Evolutionary conservation across 148 eudicot species (phyloP).

Genomic region (Silene uniflora): DNA sequence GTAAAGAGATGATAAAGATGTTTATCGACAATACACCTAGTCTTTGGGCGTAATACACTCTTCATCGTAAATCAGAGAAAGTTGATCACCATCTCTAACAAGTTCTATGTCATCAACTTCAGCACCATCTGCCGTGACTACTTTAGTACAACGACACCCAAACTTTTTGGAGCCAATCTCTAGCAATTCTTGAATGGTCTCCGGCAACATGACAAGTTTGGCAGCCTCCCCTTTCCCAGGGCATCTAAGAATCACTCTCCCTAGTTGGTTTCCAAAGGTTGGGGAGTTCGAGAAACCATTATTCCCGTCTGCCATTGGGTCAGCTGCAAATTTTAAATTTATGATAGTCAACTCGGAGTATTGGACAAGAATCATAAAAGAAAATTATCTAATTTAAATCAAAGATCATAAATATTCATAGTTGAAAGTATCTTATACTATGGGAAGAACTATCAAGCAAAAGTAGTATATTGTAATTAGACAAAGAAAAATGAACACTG

Average conservation of each 20-base stretch:
- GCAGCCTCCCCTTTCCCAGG: constrained; percentile 33
- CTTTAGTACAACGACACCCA: constrained; percentile 38
- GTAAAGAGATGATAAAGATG: not conserved
- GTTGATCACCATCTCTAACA: constrained; percentile 78
- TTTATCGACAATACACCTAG: constrained; percentile 28
- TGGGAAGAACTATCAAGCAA: too few relatives aligned
- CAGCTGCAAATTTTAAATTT: constrained; percentile 29
- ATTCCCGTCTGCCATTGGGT: constrained; percentile 14
- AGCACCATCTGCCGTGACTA: constrained; percentile 52
- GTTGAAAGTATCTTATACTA: not conserved
- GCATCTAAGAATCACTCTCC: constrained; percentile 53
- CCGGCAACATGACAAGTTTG: constrained; percentile 52
- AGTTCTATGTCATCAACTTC: constrained; percentile 54
- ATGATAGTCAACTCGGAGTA: not conserved
- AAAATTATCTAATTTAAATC: not conserved
- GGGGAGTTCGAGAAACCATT: constrained; percentile 20
- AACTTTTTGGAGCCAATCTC: constrained; percentile 52
- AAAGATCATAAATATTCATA: not conserved
- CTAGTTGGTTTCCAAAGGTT: constrained; percentile 13
- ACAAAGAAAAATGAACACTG: not conserved
- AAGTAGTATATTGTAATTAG: not conserved
- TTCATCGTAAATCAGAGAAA: constrained; percentile 44
- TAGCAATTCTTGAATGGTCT: constrained; percentile 55
- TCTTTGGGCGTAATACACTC: not conserved
- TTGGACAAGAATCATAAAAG: not conserved